Evolutionary conservation across 768 basidiomycete species (phyloP).

Genomic region (Pholiota microspora): DNA sequence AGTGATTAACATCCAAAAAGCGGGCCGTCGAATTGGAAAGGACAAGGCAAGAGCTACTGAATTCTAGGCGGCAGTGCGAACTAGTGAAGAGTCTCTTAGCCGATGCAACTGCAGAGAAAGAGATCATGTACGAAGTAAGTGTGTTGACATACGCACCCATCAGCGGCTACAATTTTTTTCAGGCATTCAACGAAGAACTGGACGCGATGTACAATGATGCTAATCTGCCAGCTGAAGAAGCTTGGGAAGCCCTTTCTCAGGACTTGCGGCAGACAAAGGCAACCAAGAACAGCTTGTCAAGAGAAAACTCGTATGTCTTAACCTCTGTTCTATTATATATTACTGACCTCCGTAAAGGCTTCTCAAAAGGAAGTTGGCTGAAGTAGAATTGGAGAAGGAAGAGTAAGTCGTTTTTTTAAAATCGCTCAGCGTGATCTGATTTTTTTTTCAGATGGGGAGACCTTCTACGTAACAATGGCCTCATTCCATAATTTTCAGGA

Average conservation of each 20-base stretch:
- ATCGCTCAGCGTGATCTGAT: constrained; percentile 2
- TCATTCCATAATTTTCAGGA: constrained; percentile 26
- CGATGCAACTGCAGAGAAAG: constrained; percentile 83
- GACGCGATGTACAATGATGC: constrained; percentile 89
- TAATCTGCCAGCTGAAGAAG: constrained; percentile 78
- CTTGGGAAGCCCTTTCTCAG: constrained; percentile 72
- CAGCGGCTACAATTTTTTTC: background rate
- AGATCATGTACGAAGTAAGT: constrained; percentile 86
- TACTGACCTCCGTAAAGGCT: constrained; percentile 39
- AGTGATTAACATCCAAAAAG: constrained; percentile 31
- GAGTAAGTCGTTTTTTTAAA: constrained; percentile 51
- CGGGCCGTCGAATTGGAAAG: constrained; percentile 63
- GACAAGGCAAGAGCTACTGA: constrained; percentile 62
- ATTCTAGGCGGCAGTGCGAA: constrained; percentile 71
- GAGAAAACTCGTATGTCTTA: constrained; percentile 75
- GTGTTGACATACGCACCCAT: background rate
- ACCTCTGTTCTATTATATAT: background rate
- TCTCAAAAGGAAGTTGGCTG: constrained; percentile 67
- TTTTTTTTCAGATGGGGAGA: constrained; percentile 56
- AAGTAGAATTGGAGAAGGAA: constrained; percentile 73
- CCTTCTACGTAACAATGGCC: constrained; percentile 51
- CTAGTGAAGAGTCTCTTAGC: constrained; percentile 74
- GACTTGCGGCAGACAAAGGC: constrained; percentile 79
- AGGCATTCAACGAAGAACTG: constrained; percentile 95
- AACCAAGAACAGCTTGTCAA: constrained; percentile 64